These are phyloP conservation scores for Lactarius vividus DNA, from an alignment of 768 basidiomycete genomes.

Conservation along the genomic window DNA sequence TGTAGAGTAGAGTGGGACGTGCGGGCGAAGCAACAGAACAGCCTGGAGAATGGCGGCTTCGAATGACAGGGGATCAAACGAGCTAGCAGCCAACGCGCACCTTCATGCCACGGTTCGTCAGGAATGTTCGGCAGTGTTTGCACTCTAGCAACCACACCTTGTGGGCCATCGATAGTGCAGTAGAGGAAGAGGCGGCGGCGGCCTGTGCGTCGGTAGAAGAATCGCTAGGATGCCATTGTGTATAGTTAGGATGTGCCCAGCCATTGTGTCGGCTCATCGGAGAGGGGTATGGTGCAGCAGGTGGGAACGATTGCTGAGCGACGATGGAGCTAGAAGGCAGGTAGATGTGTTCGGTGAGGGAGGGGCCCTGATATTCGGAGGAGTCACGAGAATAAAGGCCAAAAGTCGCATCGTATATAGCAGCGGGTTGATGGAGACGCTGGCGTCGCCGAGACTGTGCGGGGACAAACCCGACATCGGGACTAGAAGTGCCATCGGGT, in stretches of 20 bases:
- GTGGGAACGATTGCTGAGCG: not conserved
- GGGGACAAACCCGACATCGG: not conserved
- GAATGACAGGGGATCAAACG: constrained; percentile 9
- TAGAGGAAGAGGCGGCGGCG: constrained; percentile 34
- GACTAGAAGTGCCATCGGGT: not conserved
- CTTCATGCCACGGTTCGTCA: constrained; percentile 87
- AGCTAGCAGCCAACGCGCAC: constrained; percentile 35
- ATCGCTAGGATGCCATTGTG: constrained; percentile 17
- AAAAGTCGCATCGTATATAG: constrained; percentile 14
- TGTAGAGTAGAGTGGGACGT: constrained; percentile 78
- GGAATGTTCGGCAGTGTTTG: constrained; percentile 64
- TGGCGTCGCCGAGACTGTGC: not conserved
- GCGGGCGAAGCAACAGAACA: constrained; percentile 76
- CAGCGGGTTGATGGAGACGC: constrained; percentile 20
- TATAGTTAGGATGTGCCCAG: constrained; percentile 14
- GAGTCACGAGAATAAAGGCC: not conserved
- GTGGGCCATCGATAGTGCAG: constrained; percentile 51
- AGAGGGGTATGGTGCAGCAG: constrained; percentile 10
- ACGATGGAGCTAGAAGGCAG: constrained; percentile 2
- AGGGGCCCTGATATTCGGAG: constrained; percentile 1
- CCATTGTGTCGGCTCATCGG: constrained; percentile 6
- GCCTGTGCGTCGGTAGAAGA: not conserved
- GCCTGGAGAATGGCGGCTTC: constrained; percentile 47
- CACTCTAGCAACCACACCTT: constrained; percentile 85
- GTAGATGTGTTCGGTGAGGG: not conserved